Evolutionary conservation across 768 basidiomycete genomes (phyloP), one percentile per base, ranked within the genome.

Genomic region (Cubamyces lactineus): DNA sequence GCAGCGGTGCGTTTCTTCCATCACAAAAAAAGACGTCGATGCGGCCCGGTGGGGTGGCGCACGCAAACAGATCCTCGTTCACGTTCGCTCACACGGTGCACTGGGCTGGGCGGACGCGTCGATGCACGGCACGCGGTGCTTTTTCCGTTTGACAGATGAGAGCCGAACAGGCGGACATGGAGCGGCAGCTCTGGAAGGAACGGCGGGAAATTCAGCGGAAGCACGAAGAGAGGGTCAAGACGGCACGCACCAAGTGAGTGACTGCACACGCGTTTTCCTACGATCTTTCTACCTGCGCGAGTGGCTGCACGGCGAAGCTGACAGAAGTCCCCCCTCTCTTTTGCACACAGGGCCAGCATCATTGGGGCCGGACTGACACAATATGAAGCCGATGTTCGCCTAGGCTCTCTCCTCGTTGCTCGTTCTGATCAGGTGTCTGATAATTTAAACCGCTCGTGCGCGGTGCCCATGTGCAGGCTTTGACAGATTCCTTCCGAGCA

Each of bases 211-310:
- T 94, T 59, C 80, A 84, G 56, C 76, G 74, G 62, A 86, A 85
- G 67, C 87, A 91, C 62, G 84, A 89, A 64, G 85, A 87, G 46
- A 92, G 86, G 74, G 82, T 91, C 63, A 85, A 86, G 65, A 77
- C 86, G 24, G 85, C 88, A 17, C 79, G 77, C 63, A 87, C 82
- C 24, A 91, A 87, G 89, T 89, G 67, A 53, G 84, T 57, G 42
- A 54, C 30, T 43, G 45, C 45, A 23, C 30, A 48, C 56, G 26
- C 23, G 26, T 24, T 30, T n/a, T 41, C 42, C 26, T 15, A 41
- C 50, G 53, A 9, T 12, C n/a, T n/a, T 48, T 16, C 19, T 55
- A 1, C 30, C 54, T 38, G 45, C 21, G 50, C 53, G 24, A 24
- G 30, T 45, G 34, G 40, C 24, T 42, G 3, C 47, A n/a, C 34